A percentile compares a stretch with the other conserved stretches of the same genome.
Evolutionary conservation across 345 rosid genomes (phyloP).

Genomic region (Brassica nigra): DNA sequence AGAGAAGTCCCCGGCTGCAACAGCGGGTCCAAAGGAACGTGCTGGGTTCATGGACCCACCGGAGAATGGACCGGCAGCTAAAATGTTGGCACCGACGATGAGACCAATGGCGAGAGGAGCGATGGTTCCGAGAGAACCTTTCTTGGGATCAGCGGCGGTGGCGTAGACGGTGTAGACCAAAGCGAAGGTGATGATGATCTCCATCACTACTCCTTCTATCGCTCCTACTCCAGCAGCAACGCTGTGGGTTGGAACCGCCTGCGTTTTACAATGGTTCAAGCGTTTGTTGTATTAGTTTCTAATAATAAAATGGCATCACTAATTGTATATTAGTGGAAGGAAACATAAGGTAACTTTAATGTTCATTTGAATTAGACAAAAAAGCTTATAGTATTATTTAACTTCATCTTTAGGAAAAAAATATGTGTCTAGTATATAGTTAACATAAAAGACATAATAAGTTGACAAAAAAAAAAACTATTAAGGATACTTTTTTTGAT

Average conservation of each 20-base stretch:
- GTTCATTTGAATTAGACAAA: constrained; percentile 1
- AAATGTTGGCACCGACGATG: constrained; percentile 94
- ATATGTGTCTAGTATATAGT: not conserved
- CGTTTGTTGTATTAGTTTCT: constrained; percentile 14
- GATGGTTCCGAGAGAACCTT: constrained; percentile 81
- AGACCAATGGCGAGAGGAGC: constrained; percentile 94
- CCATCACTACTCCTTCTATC: constrained; percentile 87
- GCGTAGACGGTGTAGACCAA: constrained; percentile 94
- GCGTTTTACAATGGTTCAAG: constrained; percentile 25
- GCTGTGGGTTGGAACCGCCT: constrained; percentile 79
- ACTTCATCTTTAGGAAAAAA: not conserved
- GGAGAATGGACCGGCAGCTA: constrained; percentile 95
- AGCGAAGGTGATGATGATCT: constrained; percentile 82
- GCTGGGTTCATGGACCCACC: constrained; percentile 99
- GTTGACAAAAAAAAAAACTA: not conserved
- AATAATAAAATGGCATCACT: not conserved
- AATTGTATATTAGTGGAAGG: not conserved
- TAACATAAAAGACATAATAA: not conserved
- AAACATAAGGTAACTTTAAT: constrained; percentile 1
- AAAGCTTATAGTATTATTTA: not conserved
- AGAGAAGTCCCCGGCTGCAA: constrained; percentile 74
- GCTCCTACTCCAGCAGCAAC: constrained; percentile 77
- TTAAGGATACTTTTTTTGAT: not conserved
- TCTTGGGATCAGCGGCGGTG: constrained; percentile 96
- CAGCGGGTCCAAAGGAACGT: constrained; percentile 93